Evolutionary conservation across 495 filamentous ascomycete species (phyloP), one percentile per base, ranked within the genome.

Genomic region (Parmelia sp.): DNA sequence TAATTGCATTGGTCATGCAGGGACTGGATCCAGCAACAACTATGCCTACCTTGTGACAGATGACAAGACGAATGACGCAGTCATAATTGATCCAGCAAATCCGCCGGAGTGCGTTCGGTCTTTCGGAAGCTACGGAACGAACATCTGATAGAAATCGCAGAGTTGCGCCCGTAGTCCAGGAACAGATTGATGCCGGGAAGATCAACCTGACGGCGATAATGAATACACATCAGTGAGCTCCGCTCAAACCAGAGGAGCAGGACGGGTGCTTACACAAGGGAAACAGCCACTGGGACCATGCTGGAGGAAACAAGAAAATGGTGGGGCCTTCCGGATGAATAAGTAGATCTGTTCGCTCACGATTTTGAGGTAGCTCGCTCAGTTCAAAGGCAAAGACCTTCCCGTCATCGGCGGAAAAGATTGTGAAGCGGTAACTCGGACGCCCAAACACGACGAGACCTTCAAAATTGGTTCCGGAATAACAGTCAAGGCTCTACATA

Each of bases 31-130:
- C 60, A 83, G 86, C 72, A 89, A 98, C 74, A 98, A 97, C 77
- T 98, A 97, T 79, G 93, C 95, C 71, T 98, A 98, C 72, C 84
- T 98, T 4, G 88, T 98, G 23, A 83, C 88, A 37, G 94, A 98
- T 71, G 92, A 97, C 67, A 88, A 90, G 68, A 94, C 89, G 72
- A 88, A 90, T 69, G 88, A 92, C 63, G 90, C 95, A n/a, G 91
- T 96, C 47, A 89, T 98, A 47, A 90, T 98, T 67, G 94, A 98
- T 68, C 95, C 94, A 35, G 94, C 94, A 23, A 84, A 97, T 75
- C 93, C 93, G 14, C 82, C 86, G 9, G 94, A 98, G 94, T 97
- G 78, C 69, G 89, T 73, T 45, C 15, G 12, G 58, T 35, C 23
- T 19, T 53, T 23, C 37, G 27, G 49, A 25, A 36, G n/a, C n/a